Evolutionary conservation across 345 rosid species (phyloP), one percentile per base, ranked within the genome.

Genomic region (Cochlearia excelsa): DNA sequence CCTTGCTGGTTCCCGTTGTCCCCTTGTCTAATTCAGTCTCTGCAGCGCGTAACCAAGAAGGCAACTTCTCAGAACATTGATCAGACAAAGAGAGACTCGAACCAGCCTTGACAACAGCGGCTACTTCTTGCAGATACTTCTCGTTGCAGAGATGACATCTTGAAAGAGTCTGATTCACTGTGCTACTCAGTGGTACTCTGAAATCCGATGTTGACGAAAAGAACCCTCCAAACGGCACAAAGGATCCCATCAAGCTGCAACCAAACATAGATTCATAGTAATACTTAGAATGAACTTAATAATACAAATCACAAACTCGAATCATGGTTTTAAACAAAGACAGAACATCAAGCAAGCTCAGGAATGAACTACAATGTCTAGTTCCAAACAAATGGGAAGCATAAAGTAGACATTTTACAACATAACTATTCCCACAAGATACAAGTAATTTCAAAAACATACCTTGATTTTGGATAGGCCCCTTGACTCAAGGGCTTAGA

Each of bases 191-290:
- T 11, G 83, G 74, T 51, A 30, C 66, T 53, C 54, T 76, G 59
- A 71, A 73, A 70, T 82, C 90, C 7, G 78, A 69, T 2, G 84
- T 61, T 26, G 77, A 49, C n/a, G 90, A 61, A 67, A 86, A 84
- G 69, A 84, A 80, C 35, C 95, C 90, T 66, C 87, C 84, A 71
- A 86, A 75, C 23, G 95, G 95, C 26, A 86, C 83, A 63, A 84
- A 84, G 0, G 95, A 86, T 57, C 78, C 81, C 90, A 84, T 73
- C 72, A 84, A 87, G 78, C 90, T 81, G 90, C 30, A 16, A 16
- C 23, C 23, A 16, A 16, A 16, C 23, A 16, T 16, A 16, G 23
- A 16, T 16, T 16, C 23, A 16, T 16, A 16, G 23, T 16, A 16
- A 16, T 16, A 16, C 23, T 16, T 16, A 16, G 23, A 16, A 16